phyloP scores from a whole-genome alignment of 2,329 filamentous ascomycete species.

The Aplosporella prunicola region DNA sequence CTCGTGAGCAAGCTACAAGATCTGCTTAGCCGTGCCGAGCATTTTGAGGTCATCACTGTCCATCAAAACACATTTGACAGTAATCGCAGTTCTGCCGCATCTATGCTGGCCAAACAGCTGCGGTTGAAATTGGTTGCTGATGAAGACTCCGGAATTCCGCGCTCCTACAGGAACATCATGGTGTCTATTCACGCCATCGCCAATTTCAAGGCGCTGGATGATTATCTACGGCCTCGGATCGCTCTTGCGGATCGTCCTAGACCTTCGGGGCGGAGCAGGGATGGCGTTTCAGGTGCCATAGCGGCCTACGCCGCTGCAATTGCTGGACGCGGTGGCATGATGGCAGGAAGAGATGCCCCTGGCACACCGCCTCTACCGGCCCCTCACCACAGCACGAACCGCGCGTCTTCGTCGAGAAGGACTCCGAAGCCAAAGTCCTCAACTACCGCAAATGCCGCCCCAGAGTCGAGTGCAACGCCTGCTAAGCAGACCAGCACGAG shows the following conservation, averaged over 20 bases:
- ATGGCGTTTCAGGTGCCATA: slow-evolving; percentile 57
- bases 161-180: slow-evolving; percentile 86
- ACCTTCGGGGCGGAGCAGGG: slow-evolving; percentile 45
- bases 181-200: slow-evolving; percentile 97
- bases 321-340: slow-evolving; percentile 41
- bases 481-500: slow-evolving; percentile 47
- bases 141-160: slow-evolving; percentile 81
- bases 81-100: slow-evolving; percentile 80
- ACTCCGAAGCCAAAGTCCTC: slow-evolving; percentile 23
- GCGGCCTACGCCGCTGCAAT: slow-evolving; percentile 69
- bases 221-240: slow-evolving; percentile 88
- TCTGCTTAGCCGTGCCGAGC: slow-evolving; percentile 87
- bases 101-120: slow-evolving; percentile 94
- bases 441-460: slow-evolving; percentile 37
- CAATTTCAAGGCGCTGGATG: slow-evolving; percentile 92
- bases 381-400: slow-evolving; percentile 23
- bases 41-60: slow-evolving; percentile 95
- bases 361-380: slow-evolving; percentile 26
- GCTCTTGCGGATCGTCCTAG: slow-evolving; percentile 67
- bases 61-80: slow-evolving; percentile 87
- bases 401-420: slow-evolving; percentile 21
- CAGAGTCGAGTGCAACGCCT: slow-evolving; percentile 37
- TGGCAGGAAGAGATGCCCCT: slow-evolving; percentile 22
- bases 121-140: slow-evolving; percentile 81
- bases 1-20: slow-evolving; percentile 93